Percentiles rank a stretch among this genome's conserved stretches.
Evolutionary conservation across 2,329 filamentous ascomycete genomes (phyloP).

Genomic region (Aureobasidium vineae): DNA sequence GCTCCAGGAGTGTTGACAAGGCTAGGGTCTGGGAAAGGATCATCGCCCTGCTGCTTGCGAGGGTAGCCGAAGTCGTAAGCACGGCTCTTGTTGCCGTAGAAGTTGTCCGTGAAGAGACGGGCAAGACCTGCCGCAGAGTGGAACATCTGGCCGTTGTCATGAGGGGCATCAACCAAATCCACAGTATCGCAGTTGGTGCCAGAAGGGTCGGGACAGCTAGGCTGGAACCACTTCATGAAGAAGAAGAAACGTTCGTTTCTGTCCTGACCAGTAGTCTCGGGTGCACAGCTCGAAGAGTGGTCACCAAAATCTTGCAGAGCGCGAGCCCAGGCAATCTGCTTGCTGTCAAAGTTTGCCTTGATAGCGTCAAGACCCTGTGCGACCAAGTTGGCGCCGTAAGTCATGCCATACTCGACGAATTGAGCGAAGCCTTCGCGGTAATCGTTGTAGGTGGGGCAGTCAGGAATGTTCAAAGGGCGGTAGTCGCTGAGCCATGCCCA

Average conservation of each 20-base stretch:
- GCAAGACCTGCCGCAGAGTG: slow-evolving; percentile 38
- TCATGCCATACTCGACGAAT: slow-evolving; percentile 37
- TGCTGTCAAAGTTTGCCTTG: slow-evolving; percentile 39
- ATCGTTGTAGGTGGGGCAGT: slow-evolving; percentile 38
- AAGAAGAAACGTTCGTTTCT: slow-evolving; percentile 44
- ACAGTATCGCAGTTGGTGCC: slow-evolving; percentile 38
- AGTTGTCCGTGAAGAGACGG: slow-evolving; percentile 43
- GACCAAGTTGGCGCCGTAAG: slow-evolving; percentile 36
- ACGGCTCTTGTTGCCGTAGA: slow-evolving; percentile 38
- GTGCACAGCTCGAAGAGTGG: slow-evolving; percentile 38
- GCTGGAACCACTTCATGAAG: slow-evolving; percentile 41
- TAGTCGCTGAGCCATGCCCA: slow-evolving; percentile 38
- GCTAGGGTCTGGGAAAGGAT: slow-evolving; percentile 39
- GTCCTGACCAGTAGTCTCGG: slow-evolving; percentile 38
- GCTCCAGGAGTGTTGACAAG: slow-evolving; percentile 31
- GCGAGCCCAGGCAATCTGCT: slow-evolving; percentile 39
- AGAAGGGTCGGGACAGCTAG: slow-evolving; percentile 30
- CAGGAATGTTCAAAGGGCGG: slow-evolving; percentile 35
- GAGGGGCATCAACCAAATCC: slow-evolving; percentile 39
- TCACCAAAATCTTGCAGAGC: slow-evolving; percentile 40
- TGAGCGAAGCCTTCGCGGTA: slow-evolving; percentile 40
- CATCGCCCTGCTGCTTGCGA: slow-evolving; percentile 37
- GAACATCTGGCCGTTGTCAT: slow-evolving; percentile 41
- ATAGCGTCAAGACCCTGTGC: slow-evolving; percentile 36
- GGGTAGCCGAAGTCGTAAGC: slow-evolving; percentile 42